Evolutionary conservation across 306 rosid species (phyloP).

Genomic region (Glycine latifolia): DNA sequence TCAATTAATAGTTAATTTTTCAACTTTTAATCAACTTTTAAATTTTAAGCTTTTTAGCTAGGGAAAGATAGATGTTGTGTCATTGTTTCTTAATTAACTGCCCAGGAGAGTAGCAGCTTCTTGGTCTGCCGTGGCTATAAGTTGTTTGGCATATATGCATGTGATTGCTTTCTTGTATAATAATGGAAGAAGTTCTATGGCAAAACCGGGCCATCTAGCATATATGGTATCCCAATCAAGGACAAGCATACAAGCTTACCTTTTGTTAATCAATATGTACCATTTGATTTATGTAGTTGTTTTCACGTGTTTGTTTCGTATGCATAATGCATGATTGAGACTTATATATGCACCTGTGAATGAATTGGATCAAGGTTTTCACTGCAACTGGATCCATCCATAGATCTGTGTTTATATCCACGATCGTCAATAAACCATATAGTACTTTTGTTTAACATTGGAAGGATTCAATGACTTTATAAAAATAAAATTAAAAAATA

Average conservation of each 20-base stretch:
- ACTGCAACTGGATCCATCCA: background rate
- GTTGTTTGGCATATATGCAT: slow-evolving; percentile 29
- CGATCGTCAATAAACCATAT: background rate
- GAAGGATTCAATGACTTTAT: background rate
- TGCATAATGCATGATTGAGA: slow-evolving; percentile 8
- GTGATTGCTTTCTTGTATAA: too few species aligned
- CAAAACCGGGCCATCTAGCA: slow-evolving; percentile 1
- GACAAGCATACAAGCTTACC: slow-evolving; percentile 36
- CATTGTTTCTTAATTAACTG: slow-evolving; percentile 29
- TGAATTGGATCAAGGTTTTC: slow-evolving; percentile 43
- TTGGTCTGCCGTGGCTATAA: too few species aligned
- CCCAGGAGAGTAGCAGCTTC: slow-evolving; percentile 19
- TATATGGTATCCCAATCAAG: slow-evolving; percentile 47
- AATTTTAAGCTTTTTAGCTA: too few species aligned
- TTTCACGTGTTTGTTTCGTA: background rate
- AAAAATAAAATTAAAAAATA: background rate
- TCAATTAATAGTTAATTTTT: too few species aligned
- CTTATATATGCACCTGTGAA: slow-evolving; percentile 23
- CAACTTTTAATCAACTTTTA: too few species aligned
- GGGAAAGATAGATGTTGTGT: background rate
- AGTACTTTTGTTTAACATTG: background rate
- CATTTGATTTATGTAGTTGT: background rate
- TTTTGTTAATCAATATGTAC: background rate
- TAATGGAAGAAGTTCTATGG: too few species aligned
- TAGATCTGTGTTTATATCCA: background rate